These are phyloP conservation scores for Fusarium coffeatum DNA, from an alignment of 2,329 filamentous ascomycete genomes.

Conservation along the genomic window DNA sequence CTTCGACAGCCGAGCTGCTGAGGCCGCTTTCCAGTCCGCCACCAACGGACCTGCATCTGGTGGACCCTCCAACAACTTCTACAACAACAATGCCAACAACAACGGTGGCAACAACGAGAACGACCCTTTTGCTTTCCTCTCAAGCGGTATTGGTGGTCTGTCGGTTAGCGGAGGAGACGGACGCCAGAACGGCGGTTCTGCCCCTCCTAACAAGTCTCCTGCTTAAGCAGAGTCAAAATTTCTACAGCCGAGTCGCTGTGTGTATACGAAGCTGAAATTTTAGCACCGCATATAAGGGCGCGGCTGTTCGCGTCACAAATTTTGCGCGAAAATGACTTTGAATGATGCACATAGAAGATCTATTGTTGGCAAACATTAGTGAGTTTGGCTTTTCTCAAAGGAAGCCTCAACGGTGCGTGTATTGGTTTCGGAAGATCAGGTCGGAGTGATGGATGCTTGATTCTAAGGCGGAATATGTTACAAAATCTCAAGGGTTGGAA, in stretches of 20 bases:
- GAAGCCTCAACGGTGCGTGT: constrained; percentile 52
- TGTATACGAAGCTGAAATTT: constrained; percentile 46
- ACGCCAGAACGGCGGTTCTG: constrained; percentile 70
- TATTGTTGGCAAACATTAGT: constrained; percentile 59
- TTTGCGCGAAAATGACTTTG: constrained; percentile 52
- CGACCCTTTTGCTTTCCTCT: constrained; percentile 85
- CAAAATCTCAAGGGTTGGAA: constrained; percentile 53
- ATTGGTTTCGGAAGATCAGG: constrained; percentile 53
- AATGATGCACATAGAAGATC: constrained; percentile 60
- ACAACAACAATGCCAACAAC: constrained; percentile 72
- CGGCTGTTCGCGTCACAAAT: constrained; percentile 44
- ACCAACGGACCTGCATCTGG: constrained; percentile 83
- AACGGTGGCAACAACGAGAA: constrained; percentile 71
- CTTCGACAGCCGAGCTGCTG: constrained; percentile 92
- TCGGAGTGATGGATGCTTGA: constrained; percentile 56
- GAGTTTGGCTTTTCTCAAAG: constrained; percentile 56
- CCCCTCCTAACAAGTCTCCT: constrained; percentile 69
- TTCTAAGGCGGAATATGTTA: constrained; percentile 51
- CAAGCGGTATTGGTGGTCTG: constrained; percentile 76
- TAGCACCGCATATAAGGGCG: constrained; percentile 35
- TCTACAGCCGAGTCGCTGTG: constrained; percentile 42
- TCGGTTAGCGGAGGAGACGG: constrained; percentile 75
- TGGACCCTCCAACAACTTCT: constrained; percentile 70
- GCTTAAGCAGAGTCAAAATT: constrained; percentile 56
- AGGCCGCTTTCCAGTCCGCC: constrained; percentile 92